Conservation (phyloP, 73 alveolate species). For the Tetrahymena elliotti region DNA sequence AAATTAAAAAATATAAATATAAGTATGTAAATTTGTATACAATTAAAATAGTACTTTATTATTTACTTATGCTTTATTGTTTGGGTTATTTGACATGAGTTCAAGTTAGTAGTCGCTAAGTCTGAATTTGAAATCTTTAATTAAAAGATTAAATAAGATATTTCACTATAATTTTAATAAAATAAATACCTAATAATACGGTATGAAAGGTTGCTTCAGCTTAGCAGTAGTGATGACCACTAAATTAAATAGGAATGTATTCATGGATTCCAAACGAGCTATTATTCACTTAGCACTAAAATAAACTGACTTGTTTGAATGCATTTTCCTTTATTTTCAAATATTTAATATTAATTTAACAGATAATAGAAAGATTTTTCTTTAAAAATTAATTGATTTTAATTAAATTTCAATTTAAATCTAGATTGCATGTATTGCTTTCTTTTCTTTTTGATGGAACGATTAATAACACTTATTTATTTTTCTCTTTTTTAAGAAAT, state of each 20-base stretch:
- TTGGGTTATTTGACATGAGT: not conserved
- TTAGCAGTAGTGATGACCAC: not conserved
- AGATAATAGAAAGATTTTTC: too few relatives aligned
- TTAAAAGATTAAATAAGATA: not conserved
- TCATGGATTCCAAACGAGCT: not conserved
- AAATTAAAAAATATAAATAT: not conserved
- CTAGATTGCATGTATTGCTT: too few relatives aligned
- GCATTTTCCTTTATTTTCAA: not conserved
- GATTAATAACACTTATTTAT: too few relatives aligned
- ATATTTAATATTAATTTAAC: too few relatives aligned
- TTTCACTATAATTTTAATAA: too few relatives aligned
- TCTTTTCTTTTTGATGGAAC: too few relatives aligned
- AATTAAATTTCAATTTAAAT: too few relatives aligned
- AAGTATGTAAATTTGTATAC: not conserved
- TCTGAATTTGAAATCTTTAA: not conserved
- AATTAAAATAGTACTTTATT: not conserved
- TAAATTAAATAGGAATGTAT: not conserved
- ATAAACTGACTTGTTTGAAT: not conserved
- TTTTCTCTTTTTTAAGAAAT: not conserved
- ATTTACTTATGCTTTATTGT: not conserved
- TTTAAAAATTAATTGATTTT: too few relatives aligned
- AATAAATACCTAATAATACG: not conserved
- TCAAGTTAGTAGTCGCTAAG: not conserved
- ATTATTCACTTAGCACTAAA: not conserved
- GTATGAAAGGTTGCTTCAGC: not conserved